Evolutionary conservation across 2,329 filamentous ascomycete genomes (phyloP).

Genomic region (Gremmenia infestans): DNA sequence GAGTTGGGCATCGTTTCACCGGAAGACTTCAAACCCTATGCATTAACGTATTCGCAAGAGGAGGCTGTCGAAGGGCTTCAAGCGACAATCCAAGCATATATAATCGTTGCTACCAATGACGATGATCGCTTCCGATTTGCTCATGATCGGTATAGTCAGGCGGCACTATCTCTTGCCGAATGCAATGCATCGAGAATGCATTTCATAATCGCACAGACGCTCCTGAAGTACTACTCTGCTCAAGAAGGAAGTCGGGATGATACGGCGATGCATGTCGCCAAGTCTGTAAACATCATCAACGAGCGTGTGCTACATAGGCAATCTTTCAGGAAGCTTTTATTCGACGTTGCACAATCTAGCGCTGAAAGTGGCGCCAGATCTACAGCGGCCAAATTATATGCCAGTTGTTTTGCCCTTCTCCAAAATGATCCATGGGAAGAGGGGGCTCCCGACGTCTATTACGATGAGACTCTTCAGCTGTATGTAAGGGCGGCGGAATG

Average conservation of each 20-base stretch:
- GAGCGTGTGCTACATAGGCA: constrained; percentile 53
- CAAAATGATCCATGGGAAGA: constrained; percentile 76
- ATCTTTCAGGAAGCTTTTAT: constrained; percentile 65
- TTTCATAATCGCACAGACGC: constrained; percentile 76
- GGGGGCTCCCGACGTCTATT: constrained; percentile 64
- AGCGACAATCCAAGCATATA: constrained; percentile 70
- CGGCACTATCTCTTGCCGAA: constrained; percentile 64
- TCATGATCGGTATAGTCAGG: constrained; percentile 81
- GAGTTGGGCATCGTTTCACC: constrained; percentile 33
- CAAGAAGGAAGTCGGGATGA: constrained; percentile 64
- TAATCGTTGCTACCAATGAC: constrained; percentile 74
- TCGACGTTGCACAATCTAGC: constrained; percentile 71
- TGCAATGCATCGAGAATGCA: constrained; percentile 76
- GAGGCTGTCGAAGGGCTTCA: constrained; percentile 78
- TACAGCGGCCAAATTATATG: constrained; percentile 79
- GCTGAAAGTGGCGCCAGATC: constrained; percentile 77
- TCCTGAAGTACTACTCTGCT: constrained; percentile 64
- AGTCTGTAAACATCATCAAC: constrained; percentile 71
- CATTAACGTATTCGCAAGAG: constrained; percentile 50
- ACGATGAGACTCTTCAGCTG: constrained; percentile 79
- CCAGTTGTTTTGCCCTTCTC: constrained; percentile 69
- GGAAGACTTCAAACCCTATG: constrained; percentile 30
- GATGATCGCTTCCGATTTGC: constrained; percentile 86
- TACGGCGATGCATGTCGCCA: constrained; percentile 76
- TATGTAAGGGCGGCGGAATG: constrained; percentile 78